Base-by-base conservation (phyloP, 1,284 basidiomycete genomes). In the Fomitopsis palustris region DNA sequence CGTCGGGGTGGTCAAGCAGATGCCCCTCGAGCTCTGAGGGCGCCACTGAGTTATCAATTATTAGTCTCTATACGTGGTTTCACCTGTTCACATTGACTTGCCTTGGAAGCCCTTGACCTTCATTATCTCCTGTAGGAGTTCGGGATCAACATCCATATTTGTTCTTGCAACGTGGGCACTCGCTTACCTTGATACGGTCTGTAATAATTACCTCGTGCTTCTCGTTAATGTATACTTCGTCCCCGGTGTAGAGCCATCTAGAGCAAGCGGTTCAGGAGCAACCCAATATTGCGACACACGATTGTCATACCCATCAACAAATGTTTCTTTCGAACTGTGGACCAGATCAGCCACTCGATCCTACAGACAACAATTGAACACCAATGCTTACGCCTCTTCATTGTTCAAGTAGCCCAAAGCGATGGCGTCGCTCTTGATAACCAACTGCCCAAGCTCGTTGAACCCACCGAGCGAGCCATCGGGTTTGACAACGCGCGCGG, bases 31-130 rank as follows among this genome's bases (percentile, higher is more conserved):
- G 67, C 57, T 75, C 72, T 8, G 74, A 72, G 1, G 72, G 71
- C 45, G 75, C 75, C n/a, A 86, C 82, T 64, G 45, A 75, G 2
- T 9, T 14, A 37, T 1, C 6, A 3, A 37, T 0, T 8, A n/a
- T 43, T 8, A 21, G 41, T n/a, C 2, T 43, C 1, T 21, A 25
- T n/a, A n/a, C 1, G 41, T 5, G 17, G n/a, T n/a, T 43, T n/a
- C n/a, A 25, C 10, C 9, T 6, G 4, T 25, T 21, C 4, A 1
- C 10, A 25, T 19, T 4, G n/a, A 56, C 56, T 31, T 55, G 66
- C 67, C 84, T 69, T 89, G 85, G 67, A 86, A 87, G 1, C 87
- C 87, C 65, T 77, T 79, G 60, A 89, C 86, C 75, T 86, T 85
- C 71, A 86, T 77, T 27, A 85, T 81, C 75, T 85, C 83, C 83